Percentiles rank a stretch among this genome's conserved stretches.
Evolutionary conservation across 495 filamentous ascomycete species (phyloP).

Genomic region (Lentithecium fluviatile): DNA sequence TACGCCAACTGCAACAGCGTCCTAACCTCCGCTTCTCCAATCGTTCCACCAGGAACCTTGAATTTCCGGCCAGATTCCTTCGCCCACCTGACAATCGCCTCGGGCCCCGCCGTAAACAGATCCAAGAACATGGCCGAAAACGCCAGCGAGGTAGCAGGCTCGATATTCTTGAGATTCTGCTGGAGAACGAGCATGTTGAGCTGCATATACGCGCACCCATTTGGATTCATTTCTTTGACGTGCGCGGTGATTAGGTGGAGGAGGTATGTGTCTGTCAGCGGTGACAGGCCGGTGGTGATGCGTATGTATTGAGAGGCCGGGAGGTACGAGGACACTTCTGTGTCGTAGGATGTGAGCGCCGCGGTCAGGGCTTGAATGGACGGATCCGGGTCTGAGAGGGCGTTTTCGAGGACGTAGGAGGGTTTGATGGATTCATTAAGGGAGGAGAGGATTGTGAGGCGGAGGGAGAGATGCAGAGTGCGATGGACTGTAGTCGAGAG

Average conservation of each 20-base stretch:
- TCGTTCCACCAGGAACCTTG: slow-evolving; percentile 50
- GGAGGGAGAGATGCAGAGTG: slow-evolving; percentile 82
- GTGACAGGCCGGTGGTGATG: slow-evolving; percentile 62
- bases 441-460: slow-evolving; percentile 72
- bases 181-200: slow-evolving; percentile 91
- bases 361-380: slow-evolving; percentile 74
- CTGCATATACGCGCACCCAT: slow-evolving; percentile 77
- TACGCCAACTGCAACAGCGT: slow-evolving; percentile 81
- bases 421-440: slow-evolving; percentile 30
- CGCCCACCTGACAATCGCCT: slow-evolving; percentile 51
- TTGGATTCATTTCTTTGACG: slow-evolving; percentile 69
- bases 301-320: slow-evolving; percentile 52
- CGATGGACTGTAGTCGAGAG: slow-evolving; percentile 74
- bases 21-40: slow-evolving; percentile 82
- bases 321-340: slow-evolving; percentile 69
- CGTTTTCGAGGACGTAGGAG: slow-evolving; percentile 68
- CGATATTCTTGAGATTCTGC: slow-evolving; percentile 92
- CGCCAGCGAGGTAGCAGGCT: slow-evolving; percentile 56
- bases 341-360: slow-evolving; percentile 79
- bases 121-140: slow-evolving; percentile 74
- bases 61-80: slow-evolving; percentile 37
- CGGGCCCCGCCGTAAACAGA: slow-evolving; percentile 74
- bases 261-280: slow-evolving; percentile 68
- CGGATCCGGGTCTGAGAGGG: slow-evolving; percentile 75
- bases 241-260: slow-evolving; percentile 57